A percentile compares a stretch with the other conserved stretches of the same genome.
Conservation (phyloP, 177 flowering plant species). For the Telopea speciosissima region DNA sequence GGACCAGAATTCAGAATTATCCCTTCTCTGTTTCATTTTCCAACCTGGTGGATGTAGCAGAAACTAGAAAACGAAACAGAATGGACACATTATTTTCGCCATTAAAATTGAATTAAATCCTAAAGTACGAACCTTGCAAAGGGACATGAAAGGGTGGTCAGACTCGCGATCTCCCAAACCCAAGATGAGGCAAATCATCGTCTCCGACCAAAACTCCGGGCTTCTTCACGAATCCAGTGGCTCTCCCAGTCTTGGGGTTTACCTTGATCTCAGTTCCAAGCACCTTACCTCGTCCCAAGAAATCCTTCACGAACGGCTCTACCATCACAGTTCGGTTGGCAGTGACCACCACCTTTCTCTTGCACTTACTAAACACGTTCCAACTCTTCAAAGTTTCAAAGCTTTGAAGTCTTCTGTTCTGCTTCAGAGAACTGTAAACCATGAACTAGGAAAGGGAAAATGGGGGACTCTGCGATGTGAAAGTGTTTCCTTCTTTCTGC, state of each 20-base stretch:
- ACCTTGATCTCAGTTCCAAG: constrained; percentile 87
- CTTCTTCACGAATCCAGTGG: constrained; percentile 69
- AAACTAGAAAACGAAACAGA: too few species aligned
- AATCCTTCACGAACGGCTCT: constrained; percentile 76
- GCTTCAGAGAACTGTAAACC: too few species aligned
- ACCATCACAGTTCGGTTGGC: constrained; percentile 85
- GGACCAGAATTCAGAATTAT: too few species aligned
- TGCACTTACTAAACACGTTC: constrained; percentile 55
- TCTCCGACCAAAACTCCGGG: constrained; percentile 68
- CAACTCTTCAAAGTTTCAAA: too few species aligned
- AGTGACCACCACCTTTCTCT: constrained; percentile 68
- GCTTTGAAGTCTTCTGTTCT: too few species aligned
- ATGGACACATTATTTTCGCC: too few species aligned
- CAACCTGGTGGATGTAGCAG: too few species aligned
- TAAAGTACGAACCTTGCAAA: constrained; percentile 62
- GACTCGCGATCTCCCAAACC: constrained; percentile 74
- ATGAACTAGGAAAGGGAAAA: too few species aligned
- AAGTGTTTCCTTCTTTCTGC: too few species aligned
- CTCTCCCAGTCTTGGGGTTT: constrained; percentile 61
- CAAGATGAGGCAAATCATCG: constrained; percentile 54
- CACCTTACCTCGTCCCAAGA: constrained; percentile 75
- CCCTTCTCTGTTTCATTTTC: too few species aligned
- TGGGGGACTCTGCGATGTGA: too few species aligned
- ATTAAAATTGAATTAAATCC: too few species aligned
- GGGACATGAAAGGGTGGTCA: constrained; percentile 77